Percentiles rank a stretch among this genome's conserved stretches.
phyloP scores from a whole-genome alignment of 2,329 filamentous ascomycete genomes.

The Apiospora sp. region DNA sequence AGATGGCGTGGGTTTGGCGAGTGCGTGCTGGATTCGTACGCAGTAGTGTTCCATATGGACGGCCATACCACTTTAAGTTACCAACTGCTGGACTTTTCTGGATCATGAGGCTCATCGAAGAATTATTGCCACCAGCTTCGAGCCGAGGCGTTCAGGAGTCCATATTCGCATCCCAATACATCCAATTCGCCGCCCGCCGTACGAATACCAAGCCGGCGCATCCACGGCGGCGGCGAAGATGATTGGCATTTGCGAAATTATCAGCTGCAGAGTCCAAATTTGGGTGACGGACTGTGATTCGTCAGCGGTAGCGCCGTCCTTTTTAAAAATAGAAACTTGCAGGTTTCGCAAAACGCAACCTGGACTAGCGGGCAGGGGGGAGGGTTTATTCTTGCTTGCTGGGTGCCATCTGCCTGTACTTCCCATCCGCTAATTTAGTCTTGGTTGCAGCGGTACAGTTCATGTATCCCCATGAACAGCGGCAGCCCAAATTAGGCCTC shows the following conservation, averaged over 20 bases:
- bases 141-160: neutral
- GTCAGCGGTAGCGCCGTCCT: constrained; percentile 29
- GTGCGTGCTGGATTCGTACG: neutral
- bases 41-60: neutral
- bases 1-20: neutral
- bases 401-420: constrained; percentile 17
- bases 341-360: constrained; percentile 33
- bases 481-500: constrained; percentile 16
- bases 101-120: constrained; percentile 9
- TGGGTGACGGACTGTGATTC: constrained; percentile 30
- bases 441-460: constrained; percentile 14
- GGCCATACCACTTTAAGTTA: constrained; percentile 1
- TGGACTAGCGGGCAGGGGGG: constrained; percentile 14
- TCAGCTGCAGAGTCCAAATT: constrained; percentile 31
- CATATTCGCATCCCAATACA: constrained; percentile 10
- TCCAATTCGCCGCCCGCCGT: constrained; percentile 17
- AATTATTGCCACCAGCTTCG: constrained; percentile 1
- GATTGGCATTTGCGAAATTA: constrained; percentile 32
- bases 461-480: constrained; percentile 4
- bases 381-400: constrained; percentile 22
- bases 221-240: constrained; percentile 23
- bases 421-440: constrained; percentile 6
- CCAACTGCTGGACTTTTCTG: constrained; percentile 4
- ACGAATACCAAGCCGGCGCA: constrained; percentile 23
- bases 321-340: constrained; percentile 29